Percentiles rank a stretch among this genome's conserved stretches.
Evolutionary conservation across 2,329 filamentous ascomycete genomes (phyloP).

Genomic region (Fusarium metavorans): DNA sequence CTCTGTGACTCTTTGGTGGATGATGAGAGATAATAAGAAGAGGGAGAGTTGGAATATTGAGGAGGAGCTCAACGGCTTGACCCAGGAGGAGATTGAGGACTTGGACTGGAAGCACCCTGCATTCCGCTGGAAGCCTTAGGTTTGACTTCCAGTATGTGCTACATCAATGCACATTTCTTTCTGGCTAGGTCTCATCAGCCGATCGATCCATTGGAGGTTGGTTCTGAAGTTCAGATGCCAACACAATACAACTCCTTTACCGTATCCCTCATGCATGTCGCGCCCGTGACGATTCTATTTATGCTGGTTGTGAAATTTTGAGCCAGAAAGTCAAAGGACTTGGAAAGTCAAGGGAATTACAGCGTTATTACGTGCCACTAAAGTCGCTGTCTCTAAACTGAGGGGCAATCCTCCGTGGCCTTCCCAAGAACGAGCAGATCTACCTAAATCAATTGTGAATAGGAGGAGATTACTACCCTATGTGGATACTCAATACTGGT

Average conservation of each 20-base stretch:
- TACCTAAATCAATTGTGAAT: not conserved
- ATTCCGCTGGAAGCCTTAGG: slow-evolving; percentile 65
- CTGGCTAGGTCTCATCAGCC: not conserved
- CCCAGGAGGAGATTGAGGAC: slow-evolving; percentile 65
- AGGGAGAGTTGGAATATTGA: slow-evolving; percentile 47
- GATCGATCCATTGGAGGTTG: not conserved
- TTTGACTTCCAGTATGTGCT: not conserved
- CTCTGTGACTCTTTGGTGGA: slow-evolving; percentile 67
- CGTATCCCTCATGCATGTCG: not conserved
- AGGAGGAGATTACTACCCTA: not conserved
- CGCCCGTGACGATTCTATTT: not conserved
- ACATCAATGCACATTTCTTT: not conserved
- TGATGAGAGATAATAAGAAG: slow-evolving; percentile 69
- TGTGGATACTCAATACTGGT: not conserved
- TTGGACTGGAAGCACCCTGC: slow-evolving; percentile 76
- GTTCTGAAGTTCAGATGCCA: not conserved
- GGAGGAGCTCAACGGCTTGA: slow-evolving; percentile 64
- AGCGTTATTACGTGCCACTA: not conserved
- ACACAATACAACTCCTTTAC: not conserved
- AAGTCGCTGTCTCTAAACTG: not conserved
- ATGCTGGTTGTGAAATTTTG: not conserved
- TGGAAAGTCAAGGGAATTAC: not conserved
- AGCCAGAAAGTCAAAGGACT: not conserved
- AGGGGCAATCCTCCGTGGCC: not conserved
- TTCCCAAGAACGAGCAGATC: not conserved